Percentiles rank a stretch among this genome's conserved stretches.
Conservation (phyloP, 345 rosid genomes). For the Syzygium aqueum region DNA sequence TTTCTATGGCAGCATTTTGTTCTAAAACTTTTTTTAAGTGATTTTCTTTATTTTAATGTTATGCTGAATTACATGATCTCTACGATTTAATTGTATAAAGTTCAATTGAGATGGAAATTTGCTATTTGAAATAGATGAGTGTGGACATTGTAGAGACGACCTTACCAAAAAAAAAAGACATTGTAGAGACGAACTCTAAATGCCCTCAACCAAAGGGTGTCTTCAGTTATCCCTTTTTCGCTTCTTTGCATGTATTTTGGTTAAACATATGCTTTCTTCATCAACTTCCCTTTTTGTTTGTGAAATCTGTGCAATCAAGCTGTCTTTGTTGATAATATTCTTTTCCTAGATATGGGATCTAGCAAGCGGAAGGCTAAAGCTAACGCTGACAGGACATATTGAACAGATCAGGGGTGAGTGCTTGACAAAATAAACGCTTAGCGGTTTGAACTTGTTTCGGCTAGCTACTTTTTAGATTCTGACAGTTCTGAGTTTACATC, state of each 20-base stretch:
- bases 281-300: neutral
- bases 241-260: neutral
- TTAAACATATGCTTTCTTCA: neutral
- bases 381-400: slow-evolving; percentile 92
- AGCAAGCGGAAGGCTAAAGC: slow-evolving; percentile 81
- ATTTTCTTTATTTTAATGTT: neutral
- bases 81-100: neutral
- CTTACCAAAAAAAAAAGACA: no score
- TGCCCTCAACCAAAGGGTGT: neutral
- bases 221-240: neutral
- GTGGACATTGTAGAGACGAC: neutral
- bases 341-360: slow-evolving; percentile 87
- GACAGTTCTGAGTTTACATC: neutral
- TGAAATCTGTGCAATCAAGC: neutral
- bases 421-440: neutral
- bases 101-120: neutral
- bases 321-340: slow-evolving; percentile 2
- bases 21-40: neutral
- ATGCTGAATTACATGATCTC: neutral
- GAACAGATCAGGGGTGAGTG: slow-evolving; percentile 89
- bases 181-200: neutral
- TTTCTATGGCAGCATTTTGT: neutral
- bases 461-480: neutral
- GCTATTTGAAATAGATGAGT: neutral
- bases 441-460: neutral